Conservation (phyloP, 73 alveolate species). For the Tetrahymena thermophila region DNA sequence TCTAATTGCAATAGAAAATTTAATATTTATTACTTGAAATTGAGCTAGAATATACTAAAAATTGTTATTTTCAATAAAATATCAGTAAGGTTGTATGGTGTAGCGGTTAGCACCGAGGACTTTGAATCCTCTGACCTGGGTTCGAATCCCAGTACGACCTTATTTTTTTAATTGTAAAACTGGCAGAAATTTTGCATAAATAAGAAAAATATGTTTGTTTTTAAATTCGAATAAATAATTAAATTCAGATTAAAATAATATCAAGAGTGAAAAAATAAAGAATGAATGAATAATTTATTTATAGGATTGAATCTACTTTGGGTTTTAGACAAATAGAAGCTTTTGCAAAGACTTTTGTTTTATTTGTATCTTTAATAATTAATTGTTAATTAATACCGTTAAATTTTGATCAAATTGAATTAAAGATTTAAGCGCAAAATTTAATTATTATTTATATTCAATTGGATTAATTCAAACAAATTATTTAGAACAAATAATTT, state of each 20-base stretch:
- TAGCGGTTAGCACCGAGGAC: conserved; percentile 7
- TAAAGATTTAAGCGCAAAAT: background rate
- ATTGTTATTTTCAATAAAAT: background rate
- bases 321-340: too few species aligned
- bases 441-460: too few species aligned
- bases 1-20: too few species aligned
- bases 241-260: too few species aligned
- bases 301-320: background rate
- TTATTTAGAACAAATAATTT: background rate
- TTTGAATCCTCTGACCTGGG: conserved; percentile 5
- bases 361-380: background rate
- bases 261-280: too few species aligned
- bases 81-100: background rate
- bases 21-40: background rate
- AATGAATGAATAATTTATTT: too few species aligned
- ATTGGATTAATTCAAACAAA: background rate
- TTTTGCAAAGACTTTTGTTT: too few species aligned
- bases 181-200: too few species aligned
- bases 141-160: conserved; percentile 5
- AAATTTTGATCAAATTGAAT: background rate
- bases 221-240: too few species aligned
- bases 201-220: too few species aligned
- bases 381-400: background rate
- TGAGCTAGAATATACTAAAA: background rate
- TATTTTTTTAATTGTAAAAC: background rate